Evolutionary conservation across 345 rosid species (phyloP).

Genomic region (Crucihimalaya himalaica): DNA sequence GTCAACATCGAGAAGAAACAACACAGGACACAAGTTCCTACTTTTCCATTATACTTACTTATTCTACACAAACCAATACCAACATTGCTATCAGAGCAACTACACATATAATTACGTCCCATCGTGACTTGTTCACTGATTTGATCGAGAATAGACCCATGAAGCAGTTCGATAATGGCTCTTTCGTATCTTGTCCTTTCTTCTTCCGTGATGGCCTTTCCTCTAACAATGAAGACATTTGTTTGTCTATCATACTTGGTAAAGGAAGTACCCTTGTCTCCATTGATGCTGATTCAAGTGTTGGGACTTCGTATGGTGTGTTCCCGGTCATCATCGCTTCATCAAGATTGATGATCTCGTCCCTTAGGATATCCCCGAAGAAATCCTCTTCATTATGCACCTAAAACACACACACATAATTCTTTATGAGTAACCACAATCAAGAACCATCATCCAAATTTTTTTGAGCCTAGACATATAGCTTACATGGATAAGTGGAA

Average conservation of each 20-base stretch:
- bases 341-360: slow-evolving; percentile 74
- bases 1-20: slow-evolving; percentile 2
- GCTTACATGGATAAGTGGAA: neutral
- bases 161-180: slow-evolving; percentile 28
- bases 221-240: slow-evolving; percentile 25
- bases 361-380: slow-evolving; percentile 73
- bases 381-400: slow-evolving; percentile 48
- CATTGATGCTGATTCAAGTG: slow-evolving; percentile 33
- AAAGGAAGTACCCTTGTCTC: slow-evolving; percentile 33
- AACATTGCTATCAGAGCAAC: slow-evolving; percentile 17
- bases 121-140: slow-evolving; percentile 26
- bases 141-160: slow-evolving; percentile 35
- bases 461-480: neutral
- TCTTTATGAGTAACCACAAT: slow-evolving; percentile 7
- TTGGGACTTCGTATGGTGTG: slow-evolving; percentile 25
- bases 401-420: slow-evolving; percentile 35
- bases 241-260: slow-evolving; percentile 35
- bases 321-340: slow-evolving; percentile 31
- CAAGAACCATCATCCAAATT: neutral
- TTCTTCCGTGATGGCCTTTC: slow-evolving; percentile 6
- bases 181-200: neutral
- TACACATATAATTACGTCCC: slow-evolving; percentile 20
- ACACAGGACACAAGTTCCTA: neutral
- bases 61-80: slow-evolving; percentile 13
- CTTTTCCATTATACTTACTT: neutral